Conservation (phyloP, 2,329 filamentous ascomycete genomes). For the Balansia obtecta region DNA sequence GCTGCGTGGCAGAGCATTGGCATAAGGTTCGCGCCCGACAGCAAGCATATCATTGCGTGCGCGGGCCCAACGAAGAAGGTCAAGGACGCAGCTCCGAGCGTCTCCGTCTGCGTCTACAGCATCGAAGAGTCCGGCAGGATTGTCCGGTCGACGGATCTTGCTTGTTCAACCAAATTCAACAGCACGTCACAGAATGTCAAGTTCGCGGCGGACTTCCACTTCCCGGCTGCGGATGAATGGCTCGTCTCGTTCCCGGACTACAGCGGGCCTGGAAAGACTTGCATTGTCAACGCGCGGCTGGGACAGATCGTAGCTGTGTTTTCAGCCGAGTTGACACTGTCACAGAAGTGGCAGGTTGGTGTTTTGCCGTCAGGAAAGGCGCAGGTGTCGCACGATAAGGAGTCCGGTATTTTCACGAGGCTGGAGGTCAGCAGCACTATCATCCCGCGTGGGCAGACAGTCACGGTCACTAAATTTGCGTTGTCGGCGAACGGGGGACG, state of each 20-base stretch:
- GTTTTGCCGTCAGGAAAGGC: not conserved
- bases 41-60: conserved; percentile 4
- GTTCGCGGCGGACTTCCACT: conserved; percentile 5
- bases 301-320: conserved; percentile 5
- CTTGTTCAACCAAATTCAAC: not conserved
- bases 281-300: conserved; percentile 6
- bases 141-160: not conserved
- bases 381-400: not conserved
- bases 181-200: not conserved
- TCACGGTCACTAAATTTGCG: conserved; percentile 3
- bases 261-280: conserved; percentile 4
- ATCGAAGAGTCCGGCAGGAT: not conserved
- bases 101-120: conserved; percentile 4
- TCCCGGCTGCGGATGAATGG: conserved; percentile 4
- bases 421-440: conserved; percentile 1
- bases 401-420: conserved; percentile 4
- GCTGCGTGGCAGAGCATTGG: conserved; percentile 2
- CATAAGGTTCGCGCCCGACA: conserved; percentile 5
- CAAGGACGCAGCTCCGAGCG: not conserved
- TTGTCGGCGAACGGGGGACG: conserved; percentile 4
- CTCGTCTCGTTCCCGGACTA: conserved; percentile 6
- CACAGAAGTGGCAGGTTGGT: conserved; percentile 5
- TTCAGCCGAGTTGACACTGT: conserved; percentile 2
- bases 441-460: conserved; percentile 2
- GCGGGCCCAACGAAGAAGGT: not conserved